phyloP scores from a whole-genome alignment of 805 yeast genomes.

The Nakazawaea siamensis region DNA sequence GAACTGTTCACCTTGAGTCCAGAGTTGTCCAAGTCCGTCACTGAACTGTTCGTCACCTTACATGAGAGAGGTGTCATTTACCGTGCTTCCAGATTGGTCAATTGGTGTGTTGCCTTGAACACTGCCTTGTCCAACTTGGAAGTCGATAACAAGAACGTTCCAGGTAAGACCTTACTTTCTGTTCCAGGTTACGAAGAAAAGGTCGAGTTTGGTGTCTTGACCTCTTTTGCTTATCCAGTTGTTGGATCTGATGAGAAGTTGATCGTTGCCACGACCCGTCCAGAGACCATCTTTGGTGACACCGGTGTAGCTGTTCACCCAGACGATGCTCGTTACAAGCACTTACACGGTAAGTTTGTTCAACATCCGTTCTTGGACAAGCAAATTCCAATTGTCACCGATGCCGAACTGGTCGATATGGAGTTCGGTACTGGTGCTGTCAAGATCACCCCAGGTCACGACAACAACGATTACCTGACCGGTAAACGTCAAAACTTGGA shows the following conservation, averaged over 20 bases:
- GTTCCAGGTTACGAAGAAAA: conserved; percentile 89
- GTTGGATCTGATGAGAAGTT: conserved; percentile 79
- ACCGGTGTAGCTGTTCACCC: conserved; percentile 98
- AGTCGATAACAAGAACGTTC: conserved; percentile 85
- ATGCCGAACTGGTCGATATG: conserved; percentile 95
- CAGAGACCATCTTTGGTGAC: conserved; percentile 97
- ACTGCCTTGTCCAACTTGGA: conserved; percentile 95
- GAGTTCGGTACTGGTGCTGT: conserved; percentile 99
- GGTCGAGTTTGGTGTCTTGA: conserved; percentile 93
- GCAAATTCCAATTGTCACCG: conserved; percentile 81
- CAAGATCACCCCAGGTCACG: conserved; percentile 98
- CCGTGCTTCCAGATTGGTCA: conserved; percentile 87
- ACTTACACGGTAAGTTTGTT: conserved; percentile 89
- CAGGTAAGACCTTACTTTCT: conserved; percentile 70
- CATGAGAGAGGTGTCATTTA: conserved; percentile 95
- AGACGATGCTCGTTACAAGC: conserved; percentile 84
- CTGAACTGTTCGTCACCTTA: conserved; percentile 82
- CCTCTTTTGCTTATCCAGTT: conserved; percentile 90
- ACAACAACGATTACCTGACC: conserved; percentile 90
- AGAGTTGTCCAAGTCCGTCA: conserved; percentile 67
- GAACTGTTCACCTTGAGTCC: conserved; percentile 93
- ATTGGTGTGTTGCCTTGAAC: conserved; percentile 93
- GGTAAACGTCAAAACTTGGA: conserved; percentile 92
- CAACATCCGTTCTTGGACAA: conserved; percentile 86
- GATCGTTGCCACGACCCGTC: conserved; percentile 96